Conservation (phyloP, 352 stramenopile genomes). For the Globisporangium megalacanthum region DNA sequence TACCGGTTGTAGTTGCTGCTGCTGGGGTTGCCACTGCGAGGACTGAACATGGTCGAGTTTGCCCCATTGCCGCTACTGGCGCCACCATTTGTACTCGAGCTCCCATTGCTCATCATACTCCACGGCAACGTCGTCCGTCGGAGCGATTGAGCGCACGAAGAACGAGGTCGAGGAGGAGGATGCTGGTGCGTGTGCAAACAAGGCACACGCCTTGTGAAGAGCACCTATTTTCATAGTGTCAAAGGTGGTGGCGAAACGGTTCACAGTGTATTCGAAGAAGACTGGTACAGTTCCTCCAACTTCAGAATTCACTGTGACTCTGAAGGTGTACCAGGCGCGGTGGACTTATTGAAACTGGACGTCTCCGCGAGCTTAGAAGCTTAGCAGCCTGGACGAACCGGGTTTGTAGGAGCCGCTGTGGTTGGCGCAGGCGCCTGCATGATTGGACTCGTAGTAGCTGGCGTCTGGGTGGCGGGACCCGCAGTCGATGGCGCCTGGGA, state of each 20-base stretch:
- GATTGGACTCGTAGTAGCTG: background rate
- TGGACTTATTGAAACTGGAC: background rate
- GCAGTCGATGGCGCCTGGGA: background rate
- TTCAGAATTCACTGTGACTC: too few species aligned
- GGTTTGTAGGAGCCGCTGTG: background rate
- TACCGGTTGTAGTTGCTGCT: conserved; percentile 26
- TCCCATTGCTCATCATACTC: conserved; percentile 13
- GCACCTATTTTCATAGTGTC: too few species aligned
- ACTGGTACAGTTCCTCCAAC: too few species aligned
- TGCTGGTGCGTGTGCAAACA: too few species aligned
- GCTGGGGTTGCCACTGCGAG: conserved; percentile 4
- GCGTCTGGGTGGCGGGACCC: background rate
- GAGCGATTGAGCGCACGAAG: too few species aligned
- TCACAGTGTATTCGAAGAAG: too few species aligned
- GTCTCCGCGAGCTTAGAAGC: background rate
- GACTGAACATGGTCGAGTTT: conserved; percentile 13
- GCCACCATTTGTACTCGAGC: background rate
- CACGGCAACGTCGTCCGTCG: too few species aligned
- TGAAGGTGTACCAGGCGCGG: background rate
- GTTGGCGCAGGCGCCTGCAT: background rate
- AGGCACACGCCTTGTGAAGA: too few species aligned
- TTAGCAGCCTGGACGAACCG: background rate
- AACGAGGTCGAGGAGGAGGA: too few species aligned
- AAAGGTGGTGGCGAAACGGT: too few species aligned
- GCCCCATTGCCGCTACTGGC: background rate